phyloP scores from a whole-genome alignment of 768 basidiomycete genomes.

The Kwoniella dejecticola region DNA sequence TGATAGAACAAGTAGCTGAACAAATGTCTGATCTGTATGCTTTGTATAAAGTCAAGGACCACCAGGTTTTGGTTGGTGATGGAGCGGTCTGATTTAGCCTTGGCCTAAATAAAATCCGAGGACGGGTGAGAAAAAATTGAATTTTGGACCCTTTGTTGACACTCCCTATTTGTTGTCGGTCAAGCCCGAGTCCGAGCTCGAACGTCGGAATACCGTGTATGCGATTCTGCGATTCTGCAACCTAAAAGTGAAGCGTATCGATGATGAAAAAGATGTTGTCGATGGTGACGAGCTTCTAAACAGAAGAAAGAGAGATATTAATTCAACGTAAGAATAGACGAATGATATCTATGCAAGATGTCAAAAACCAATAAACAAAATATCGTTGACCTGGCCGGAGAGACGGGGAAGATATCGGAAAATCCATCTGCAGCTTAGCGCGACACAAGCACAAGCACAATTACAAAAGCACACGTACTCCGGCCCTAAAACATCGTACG shows the following conservation, averaged over 20 bases:
- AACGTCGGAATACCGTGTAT: too few relatives aligned
- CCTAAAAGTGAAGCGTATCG: too few relatives aligned
- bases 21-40: too few relatives aligned
- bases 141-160: slow-evolving; percentile 1
- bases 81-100: too few relatives aligned
- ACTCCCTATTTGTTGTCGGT: neutral
- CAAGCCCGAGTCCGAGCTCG: neutral
- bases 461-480: too few relatives aligned
- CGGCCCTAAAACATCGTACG: slow-evolving; percentile 4
- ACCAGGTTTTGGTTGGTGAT: too few relatives aligned
- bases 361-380: neutral
- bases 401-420: slow-evolving; percentile 2
- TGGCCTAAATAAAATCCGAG: too few relatives aligned
- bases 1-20: too few relatives aligned
- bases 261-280: neutral
- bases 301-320: neutral
- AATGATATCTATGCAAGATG: neutral
- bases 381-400: too few relatives aligned
- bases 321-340: neutral
- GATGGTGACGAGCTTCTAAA: neutral
- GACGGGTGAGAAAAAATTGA: neutral
- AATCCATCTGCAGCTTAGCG: neutral
- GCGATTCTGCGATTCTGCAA: too few relatives aligned
- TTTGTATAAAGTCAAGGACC: too few relatives aligned
- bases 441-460: too few relatives aligned